A percentile compares a stretch with the other conserved stretches of the same genome.
Conservation (phyloP, 331 rosid species). For the Ulmus americana region DNA sequence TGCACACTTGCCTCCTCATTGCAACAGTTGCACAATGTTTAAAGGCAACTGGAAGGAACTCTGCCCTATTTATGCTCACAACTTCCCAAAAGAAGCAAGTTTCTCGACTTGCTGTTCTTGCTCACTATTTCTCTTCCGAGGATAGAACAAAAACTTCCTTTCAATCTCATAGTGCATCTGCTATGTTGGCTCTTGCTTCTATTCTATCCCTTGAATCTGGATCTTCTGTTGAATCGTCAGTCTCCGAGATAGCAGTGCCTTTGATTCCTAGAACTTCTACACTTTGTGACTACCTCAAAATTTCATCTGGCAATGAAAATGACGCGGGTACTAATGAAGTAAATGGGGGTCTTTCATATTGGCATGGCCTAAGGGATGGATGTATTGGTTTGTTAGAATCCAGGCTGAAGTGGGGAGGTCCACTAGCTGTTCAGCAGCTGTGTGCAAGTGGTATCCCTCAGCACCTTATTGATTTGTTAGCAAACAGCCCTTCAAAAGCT, state of each 20-base stretch:
- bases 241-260: slow-evolving; percentile 74
- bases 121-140: slow-evolving; percentile 61
- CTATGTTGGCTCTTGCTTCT: slow-evolving; percentile 84
- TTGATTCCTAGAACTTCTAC: slow-evolving; percentile 69
- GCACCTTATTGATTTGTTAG: slow-evolving; percentile 61
- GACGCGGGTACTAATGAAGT: slow-evolving; percentile 32
- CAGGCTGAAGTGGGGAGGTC: slow-evolving; percentile 89
- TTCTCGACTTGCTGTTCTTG: slow-evolving; percentile 70
- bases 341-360: slow-evolving; percentile 51
- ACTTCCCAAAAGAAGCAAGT: slow-evolving; percentile 77
- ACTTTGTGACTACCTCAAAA: slow-evolving; percentile 56
- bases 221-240: slow-evolving; percentile 63
- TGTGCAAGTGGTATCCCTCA: slow-evolving; percentile 76
- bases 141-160: slow-evolving; percentile 44
- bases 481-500: slow-evolving; percentile 32
- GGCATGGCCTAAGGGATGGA: slow-evolving; percentile 88
- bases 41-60: slow-evolving; percentile 83
- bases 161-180: slow-evolving; percentile 62
- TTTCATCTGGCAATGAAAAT: slow-evolving; percentile 43
- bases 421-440: slow-evolving; percentile 86
- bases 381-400: slow-evolving; percentile 81
- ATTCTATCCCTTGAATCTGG: slow-evolving; percentile 75
- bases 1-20: slow-evolving; percentile 71
- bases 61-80: slow-evolving; percentile 80
- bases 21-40: slow-evolving; percentile 77